A percentile compares a stretch with the other conserved stretches of the same genome.
Evolutionary conservation across 106 monocot species (phyloP).

Genomic region (Apostasia ramifera): DNA sequence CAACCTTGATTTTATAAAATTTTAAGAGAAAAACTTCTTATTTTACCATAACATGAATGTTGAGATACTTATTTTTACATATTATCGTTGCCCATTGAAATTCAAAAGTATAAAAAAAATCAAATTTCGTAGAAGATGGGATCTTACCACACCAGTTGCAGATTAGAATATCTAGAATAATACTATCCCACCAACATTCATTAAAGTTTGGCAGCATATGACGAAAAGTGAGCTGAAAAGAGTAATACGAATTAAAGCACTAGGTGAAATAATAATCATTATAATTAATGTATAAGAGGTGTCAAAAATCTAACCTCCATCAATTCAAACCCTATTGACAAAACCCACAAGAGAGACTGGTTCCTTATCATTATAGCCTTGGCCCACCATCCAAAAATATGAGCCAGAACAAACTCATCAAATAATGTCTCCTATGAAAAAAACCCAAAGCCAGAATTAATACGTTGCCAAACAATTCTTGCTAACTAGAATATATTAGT

Average conservation of each 20-base stretch:
- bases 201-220: conserved; percentile 72
- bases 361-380: conserved; percentile 73
- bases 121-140: not conserved
- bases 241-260: not conserved
- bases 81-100: no score
- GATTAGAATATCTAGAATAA: conserved; percentile 48
- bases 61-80: no score
- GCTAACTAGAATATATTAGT: not conserved
- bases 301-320: conserved; percentile 42
- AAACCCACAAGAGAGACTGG: conserved; percentile 52
- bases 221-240: conserved; percentile 55
- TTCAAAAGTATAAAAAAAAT: not conserved
- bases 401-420: conserved; percentile 70
- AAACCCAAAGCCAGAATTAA: conserved; percentile 8
- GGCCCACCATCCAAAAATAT: conserved; percentile 75
- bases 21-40: no score
- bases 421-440: conserved; percentile 52
- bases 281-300: not conserved
- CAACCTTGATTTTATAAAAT: not conserved
- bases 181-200: conserved; percentile 76
- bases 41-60: no score
- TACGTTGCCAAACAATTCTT: not conserved
- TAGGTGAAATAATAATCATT: not conserved
- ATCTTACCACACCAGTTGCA: conserved; percentile 66
- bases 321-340: conserved; percentile 63